phyloP scores from a whole-genome alignment of 2,329 filamentous ascomycete genomes.

The Colletotrichum karsti region DNA sequence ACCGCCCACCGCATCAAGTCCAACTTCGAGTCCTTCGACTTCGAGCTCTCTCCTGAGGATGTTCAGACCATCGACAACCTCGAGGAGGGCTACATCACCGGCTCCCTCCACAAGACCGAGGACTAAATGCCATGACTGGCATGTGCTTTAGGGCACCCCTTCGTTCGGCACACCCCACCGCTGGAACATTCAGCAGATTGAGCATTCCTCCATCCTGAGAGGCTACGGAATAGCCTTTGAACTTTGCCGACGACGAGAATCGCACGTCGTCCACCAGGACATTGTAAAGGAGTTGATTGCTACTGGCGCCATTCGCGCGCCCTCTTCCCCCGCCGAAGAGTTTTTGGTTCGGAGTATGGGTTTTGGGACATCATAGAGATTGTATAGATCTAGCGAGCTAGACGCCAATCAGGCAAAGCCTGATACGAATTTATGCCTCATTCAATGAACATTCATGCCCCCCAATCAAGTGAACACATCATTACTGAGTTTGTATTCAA shows the following conservation, averaged over 20 bases:
- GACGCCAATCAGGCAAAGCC: conserved; percentile 9
- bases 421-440: conserved; percentile 26
- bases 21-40: conserved; percentile 72
- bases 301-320: background rate
- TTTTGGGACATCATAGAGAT: conserved; percentile 4
- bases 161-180: conserved; percentile 9
- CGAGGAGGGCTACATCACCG: conserved; percentile 35
- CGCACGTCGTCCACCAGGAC: conserved; percentile 29
- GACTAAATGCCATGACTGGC: conserved; percentile 37
- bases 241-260: conserved; percentile 8
- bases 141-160: background rate
- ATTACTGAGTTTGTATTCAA: no score
- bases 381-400: conserved; percentile 5
- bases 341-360: conserved; percentile 15
- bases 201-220: conserved; percentile 29
- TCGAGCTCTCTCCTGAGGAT: conserved; percentile 65
- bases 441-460: background rate
- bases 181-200: background rate
- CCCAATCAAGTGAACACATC: no score
- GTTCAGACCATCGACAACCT: conserved; percentile 41
- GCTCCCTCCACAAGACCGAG: conserved; percentile 49
- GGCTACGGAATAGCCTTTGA: conserved; percentile 14
- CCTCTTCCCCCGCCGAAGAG: conserved; percentile 16
- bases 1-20: conserved; percentile 65
- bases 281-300: conserved; percentile 26